Evolutionary conservation across 169 alveolate species (phyloP), one percentile per base, ranked within the genome.

Genomic region (Toxoplasma gondii): DNA sequence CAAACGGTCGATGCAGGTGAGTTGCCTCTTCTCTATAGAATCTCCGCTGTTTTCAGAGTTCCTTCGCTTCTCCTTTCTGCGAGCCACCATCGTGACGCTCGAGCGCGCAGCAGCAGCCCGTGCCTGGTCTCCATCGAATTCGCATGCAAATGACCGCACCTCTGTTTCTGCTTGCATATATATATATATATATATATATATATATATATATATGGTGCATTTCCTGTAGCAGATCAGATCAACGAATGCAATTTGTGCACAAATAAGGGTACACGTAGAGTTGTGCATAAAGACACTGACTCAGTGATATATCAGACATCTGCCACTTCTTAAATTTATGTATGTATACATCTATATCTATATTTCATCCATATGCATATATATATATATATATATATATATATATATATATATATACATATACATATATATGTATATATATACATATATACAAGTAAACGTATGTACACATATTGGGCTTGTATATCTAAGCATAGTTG

Each of bases 1-100:
- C 94, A 91, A 39, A 91, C 94, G 91, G 94, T 91, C 41, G 78
- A 80, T 39, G 94, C 94, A 54, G 94, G 94, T 91, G 49, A 2
- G 84, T 45, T n/a, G 43, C 12, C 78, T 84, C 41, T 69, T 69
- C 82, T 24, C 38, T 5, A 5, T 69, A 7, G 31, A 29, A 7
- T 69, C 38, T n/a, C 82, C 38, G 82, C 82, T 24, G 82, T n/a
- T 29, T 69, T 7, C 10, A n/a, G 31, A 69, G 82, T 69, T n/a
- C 31, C 29, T 29, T 69, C 5, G 82, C 5, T 12, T 10, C 38
- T 12, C 82, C 36, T 69, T 5, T 69, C 31, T 24, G 29, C 82
- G 31, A 17, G 29, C 36, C 31, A 34, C 38, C 41, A 17, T 34
- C 38, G 38, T 29, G 82, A 17, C 82, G 12, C 82, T n/a, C 38